phyloP scores from a whole-genome alignment of 495 filamentous ascomycete species.

The Lophiostoma macrostomum region DNA sequence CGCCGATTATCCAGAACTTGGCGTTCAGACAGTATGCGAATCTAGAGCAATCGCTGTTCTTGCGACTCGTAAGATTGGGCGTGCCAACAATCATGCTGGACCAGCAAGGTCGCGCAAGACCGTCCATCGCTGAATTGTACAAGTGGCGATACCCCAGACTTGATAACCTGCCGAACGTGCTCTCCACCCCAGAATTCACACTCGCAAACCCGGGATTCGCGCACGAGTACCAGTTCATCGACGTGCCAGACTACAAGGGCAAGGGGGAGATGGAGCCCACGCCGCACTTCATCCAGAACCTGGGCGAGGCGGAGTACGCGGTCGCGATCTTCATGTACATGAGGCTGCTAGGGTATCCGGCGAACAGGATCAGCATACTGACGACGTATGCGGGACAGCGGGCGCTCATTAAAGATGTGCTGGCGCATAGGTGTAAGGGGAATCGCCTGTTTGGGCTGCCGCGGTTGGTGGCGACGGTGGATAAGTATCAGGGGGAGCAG shows the following conservation, averaged over 20 bases:
- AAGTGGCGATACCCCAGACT: slow-evolving; percentile 87
- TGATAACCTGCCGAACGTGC: slow-evolving; percentile 72
- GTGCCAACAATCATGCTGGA: slow-evolving; percentile 88
- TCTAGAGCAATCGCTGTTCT: slow-evolving; percentile 92
- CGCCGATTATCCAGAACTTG: slow-evolving; percentile 89
- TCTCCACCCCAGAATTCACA: slow-evolving; percentile 65
- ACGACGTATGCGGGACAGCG: slow-evolving; percentile 94
- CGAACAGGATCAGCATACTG: slow-evolving; percentile 82
- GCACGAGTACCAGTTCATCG: slow-evolving; percentile 95
- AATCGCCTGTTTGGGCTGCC: slow-evolving; percentile 88
- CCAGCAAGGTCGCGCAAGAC: slow-evolving; percentile 83
- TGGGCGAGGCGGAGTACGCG: slow-evolving; percentile 95
- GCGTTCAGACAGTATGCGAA: slow-evolving; percentile 97
- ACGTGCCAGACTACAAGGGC: slow-evolving; percentile 92
- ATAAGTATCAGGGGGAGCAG: slow-evolving; percentile 98
- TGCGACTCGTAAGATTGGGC: slow-evolving; percentile 81
- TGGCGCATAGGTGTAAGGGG: slow-evolving; percentile 78
- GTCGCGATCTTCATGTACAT: slow-evolving; percentile 97
- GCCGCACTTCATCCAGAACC: slow-evolving; percentile 96
- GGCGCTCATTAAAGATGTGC: slow-evolving; percentile 83
- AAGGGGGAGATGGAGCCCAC: slow-evolving; percentile 82
- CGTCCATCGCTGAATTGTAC: slow-evolving; percentile 85
- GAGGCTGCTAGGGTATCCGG: slow-evolving; percentile 95
- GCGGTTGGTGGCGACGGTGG: slow-evolving; percentile 86
- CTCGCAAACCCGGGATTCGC: slow-evolving; percentile 87